Conservation (phyloP, 73 alveolate species). For the Paramecium pentaurelia region DNA sequence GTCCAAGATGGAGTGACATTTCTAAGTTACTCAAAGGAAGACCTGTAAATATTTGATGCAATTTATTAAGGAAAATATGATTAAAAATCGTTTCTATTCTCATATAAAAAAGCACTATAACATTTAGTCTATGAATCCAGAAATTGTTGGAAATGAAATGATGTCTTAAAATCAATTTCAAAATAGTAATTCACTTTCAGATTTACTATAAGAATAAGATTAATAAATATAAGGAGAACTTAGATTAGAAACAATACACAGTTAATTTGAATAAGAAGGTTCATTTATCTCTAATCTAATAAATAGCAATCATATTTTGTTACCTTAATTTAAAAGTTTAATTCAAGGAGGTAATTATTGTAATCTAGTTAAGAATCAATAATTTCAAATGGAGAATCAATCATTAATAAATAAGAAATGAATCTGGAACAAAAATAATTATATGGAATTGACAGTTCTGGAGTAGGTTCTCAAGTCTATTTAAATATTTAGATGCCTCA, state of each 20-base stretch:
- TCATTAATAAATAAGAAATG: not conserved
- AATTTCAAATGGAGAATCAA: not conserved
- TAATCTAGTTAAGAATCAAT: not conserved
- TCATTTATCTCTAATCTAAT: not conserved
- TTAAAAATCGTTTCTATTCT: not conserved
- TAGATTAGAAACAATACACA: not conserved
- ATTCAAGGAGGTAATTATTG: not conserved
- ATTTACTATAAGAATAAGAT: not conserved
- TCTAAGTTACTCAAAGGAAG: conserved; percentile 49
- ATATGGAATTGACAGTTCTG: not conserved
- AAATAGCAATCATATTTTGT: not conserved
- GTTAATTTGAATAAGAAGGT: not conserved
- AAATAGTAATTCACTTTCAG: not conserved
- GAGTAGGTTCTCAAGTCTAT: not conserved
- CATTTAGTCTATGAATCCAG: not conserved
- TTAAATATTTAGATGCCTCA: not conserved
- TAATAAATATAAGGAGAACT: not conserved
- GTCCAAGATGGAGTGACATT: conserved; percentile 62
- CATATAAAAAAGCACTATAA: not conserved
- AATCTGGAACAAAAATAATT: not conserved
- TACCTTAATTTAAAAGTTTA: not conserved
- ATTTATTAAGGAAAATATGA: conserved; percentile 51
- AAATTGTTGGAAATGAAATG: not conserved
- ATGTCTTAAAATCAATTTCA: not conserved
- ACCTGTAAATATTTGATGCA: conserved; percentile 16